These are phyloP conservation scores for Picochlorum costavermella DNA, from an alignment of 139 green algal species.

Conservation along the genomic window DNA sequence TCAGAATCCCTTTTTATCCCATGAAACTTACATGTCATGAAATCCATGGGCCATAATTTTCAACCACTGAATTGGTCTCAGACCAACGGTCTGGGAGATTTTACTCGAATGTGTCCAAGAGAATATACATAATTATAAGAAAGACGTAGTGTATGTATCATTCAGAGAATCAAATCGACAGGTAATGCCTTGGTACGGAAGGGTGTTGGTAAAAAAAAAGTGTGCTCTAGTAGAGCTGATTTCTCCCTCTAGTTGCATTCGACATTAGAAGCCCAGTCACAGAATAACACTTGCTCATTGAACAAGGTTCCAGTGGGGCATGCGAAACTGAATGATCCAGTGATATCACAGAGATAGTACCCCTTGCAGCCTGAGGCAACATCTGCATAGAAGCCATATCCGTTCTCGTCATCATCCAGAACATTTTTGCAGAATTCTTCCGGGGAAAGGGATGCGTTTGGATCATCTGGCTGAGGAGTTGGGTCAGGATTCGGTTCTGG, in stretches of 20 bases:
- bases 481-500: background rate
- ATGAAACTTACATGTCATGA: too few species aligned
- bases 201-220: too few species aligned
- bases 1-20: too few species aligned
- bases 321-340: constrained; percentile 5
- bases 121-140: too few species aligned
- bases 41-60: too few species aligned
- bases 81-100: too few species aligned
- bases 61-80: too few species aligned
- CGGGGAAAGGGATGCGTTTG: background rate
- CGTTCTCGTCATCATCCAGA: background rate
- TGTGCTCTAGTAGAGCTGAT: too few species aligned
- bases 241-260: background rate
- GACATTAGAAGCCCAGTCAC: constrained; percentile 17
- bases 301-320: constrained; percentile 6
- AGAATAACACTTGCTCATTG: constrained; percentile 4
- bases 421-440: background rate
- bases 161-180: too few species aligned
- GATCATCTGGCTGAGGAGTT: background rate
- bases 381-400: constrained; percentile 14
- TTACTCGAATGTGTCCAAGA: too few species aligned
- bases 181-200: too few species aligned
- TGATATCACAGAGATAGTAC: background rate
- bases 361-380: background rate
- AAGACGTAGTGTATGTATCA: too few species aligned